These are phyloP conservation scores for Leccinum arenicola DNA, from an alignment of 768 basidiomycete species.

Conservation along the genomic window DNA sequence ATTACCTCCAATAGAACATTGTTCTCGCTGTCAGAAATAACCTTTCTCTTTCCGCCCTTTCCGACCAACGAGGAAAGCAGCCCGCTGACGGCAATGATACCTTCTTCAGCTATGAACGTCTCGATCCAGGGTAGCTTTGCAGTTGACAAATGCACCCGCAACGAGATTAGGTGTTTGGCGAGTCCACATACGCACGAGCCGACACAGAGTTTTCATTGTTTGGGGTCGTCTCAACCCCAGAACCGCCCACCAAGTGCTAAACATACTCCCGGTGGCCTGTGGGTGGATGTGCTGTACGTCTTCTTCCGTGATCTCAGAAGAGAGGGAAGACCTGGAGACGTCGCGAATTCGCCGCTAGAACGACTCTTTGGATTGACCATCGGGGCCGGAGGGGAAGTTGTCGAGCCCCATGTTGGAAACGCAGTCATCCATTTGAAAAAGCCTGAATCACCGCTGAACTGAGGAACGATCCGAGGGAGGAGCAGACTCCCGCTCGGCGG, in stretches of 20 bases:
- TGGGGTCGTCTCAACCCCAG: slow-evolving; percentile 49
- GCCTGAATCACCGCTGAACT: slow-evolving; percentile 67
- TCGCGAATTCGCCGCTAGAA: slow-evolving; percentile 39
- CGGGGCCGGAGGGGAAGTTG: slow-evolving; percentile 34
- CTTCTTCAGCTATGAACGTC: slow-evolving; percentile 64
- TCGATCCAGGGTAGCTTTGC: slow-evolving; percentile 76
- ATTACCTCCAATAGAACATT: slow-evolving; percentile 69
- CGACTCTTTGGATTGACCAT: slow-evolving; percentile 29
- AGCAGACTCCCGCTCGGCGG: slow-evolving; percentile 54
- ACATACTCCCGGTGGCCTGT: slow-evolving; percentile 73
- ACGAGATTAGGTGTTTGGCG: slow-evolving; percentile 72
- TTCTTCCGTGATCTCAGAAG: slow-evolving; percentile 29
- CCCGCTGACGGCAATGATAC: slow-evolving; percentile 59
- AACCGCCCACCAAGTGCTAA: slow-evolving; percentile 75
- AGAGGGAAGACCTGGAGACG: slow-evolving; percentile 23
- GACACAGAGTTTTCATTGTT: slow-evolving; percentile 43
- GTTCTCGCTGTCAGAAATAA: slow-evolving; percentile 62
- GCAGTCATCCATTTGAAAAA: slow-evolving; percentile 69
- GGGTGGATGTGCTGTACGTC: slow-evolving; percentile 44
- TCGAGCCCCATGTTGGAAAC: slow-evolving; percentile 52
- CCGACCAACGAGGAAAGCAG: slow-evolving; percentile 61
- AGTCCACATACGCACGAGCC: slow-evolving; percentile 67
- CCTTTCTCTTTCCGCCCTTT: slow-evolving; percentile 61
- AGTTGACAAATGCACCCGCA: slow-evolving; percentile 85
- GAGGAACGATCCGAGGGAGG: slow-evolving; percentile 68